Evolutionary conservation across 495 filamentous ascomycete genomes (phyloP).

Genomic region (Hypoxylon intermedium): DNA sequence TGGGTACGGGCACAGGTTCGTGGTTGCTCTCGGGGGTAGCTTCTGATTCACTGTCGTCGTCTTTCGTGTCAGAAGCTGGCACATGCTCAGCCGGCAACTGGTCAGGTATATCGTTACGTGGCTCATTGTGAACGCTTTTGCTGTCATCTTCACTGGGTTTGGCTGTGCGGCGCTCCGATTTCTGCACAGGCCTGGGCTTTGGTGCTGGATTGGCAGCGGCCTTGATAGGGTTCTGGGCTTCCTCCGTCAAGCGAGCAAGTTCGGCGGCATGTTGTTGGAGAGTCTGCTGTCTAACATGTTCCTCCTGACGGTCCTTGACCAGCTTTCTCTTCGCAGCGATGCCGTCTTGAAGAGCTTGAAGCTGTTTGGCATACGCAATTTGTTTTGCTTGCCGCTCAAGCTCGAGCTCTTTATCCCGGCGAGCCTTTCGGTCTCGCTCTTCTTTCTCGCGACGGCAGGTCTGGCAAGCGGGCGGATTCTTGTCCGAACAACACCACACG

Average conservation of each 20-base stretch:
- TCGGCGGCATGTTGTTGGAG: conserved; percentile 50
- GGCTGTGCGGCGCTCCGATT: not conserved
- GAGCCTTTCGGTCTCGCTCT: conserved; percentile 50
- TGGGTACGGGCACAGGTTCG: not conserved
- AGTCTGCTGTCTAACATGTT: conserved; percentile 51
- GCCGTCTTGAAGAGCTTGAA: conserved; percentile 66
- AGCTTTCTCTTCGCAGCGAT: conserved; percentile 59
- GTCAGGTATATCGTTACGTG: not conserved
- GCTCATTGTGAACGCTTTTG: not conserved
- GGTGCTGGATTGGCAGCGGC: not conserved
- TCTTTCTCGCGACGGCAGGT: conserved; percentile 61
- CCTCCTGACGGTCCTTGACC: conserved; percentile 54
- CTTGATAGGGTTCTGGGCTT: conserved; percentile 33
- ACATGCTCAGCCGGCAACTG: conserved; percentile 6
- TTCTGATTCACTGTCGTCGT: conserved; percentile 16
- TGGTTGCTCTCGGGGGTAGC: conserved; percentile 1
- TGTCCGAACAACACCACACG: conserved; percentile 43
- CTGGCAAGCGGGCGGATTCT: conserved; percentile 45
- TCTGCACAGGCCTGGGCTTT: not conserved
- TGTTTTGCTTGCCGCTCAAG: conserved; percentile 58
- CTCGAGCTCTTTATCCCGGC: conserved; percentile 64
- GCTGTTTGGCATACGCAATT: conserved; percentile 53
- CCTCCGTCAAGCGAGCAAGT: conserved; percentile 24
- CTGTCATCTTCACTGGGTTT: not conserved
- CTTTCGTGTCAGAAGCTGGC: not conserved